Conservation (phyloP, 73 alveolate species). For the Uronychia binucleata region DNA sequence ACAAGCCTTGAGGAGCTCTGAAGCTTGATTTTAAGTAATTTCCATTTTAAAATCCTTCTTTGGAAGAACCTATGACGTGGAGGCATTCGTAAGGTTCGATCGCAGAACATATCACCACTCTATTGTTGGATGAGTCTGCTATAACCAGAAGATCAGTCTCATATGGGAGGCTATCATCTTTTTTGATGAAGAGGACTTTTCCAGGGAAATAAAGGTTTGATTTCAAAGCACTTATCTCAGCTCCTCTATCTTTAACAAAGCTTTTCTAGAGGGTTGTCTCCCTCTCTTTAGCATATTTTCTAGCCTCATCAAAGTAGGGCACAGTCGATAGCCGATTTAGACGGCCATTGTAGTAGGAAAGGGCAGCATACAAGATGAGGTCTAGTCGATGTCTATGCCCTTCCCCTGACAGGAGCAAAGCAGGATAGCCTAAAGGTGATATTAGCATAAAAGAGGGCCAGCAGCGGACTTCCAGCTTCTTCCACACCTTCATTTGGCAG, state of each 20-base stretch:
- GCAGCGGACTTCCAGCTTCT: slow-evolving; percentile 25
- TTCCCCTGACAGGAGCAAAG: slow-evolving; percentile 27
- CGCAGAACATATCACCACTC: slow-evolving; percentile 25
- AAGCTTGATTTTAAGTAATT: slow-evolving; percentile 28
- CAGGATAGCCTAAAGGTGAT: slow-evolving; percentile 31
- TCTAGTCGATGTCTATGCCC: slow-evolving; percentile 26
- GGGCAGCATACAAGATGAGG: slow-evolving; percentile 18
- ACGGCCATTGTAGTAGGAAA: neutral
- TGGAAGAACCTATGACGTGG: slow-evolving; percentile 41
- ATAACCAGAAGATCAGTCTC: slow-evolving; percentile 30
- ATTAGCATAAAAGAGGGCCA: slow-evolving; percentile 58
- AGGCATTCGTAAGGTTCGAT: slow-evolving; percentile 32
- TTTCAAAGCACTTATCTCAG: slow-evolving; percentile 5
- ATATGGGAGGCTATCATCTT: slow-evolving; percentile 7
- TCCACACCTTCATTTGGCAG: slow-evolving; percentile 48
- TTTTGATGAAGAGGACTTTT: slow-evolving; percentile 22
- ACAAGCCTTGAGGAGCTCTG: slow-evolving; percentile 64
- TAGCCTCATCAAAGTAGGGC: slow-evolving; percentile 13
- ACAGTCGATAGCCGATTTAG: neutral
- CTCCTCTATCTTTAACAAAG: neutral
- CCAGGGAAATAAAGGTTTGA: slow-evolving; percentile 27
- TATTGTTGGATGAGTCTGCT: slow-evolving; percentile 55
- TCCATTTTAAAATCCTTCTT: slow-evolving; percentile 53
- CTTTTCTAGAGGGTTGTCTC: neutral
- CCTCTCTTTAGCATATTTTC: neutral